These are phyloP conservation scores for Babesia gibsoni DNA, from an alignment of 169 alveolate species.

Conservation along the genomic window DNA sequence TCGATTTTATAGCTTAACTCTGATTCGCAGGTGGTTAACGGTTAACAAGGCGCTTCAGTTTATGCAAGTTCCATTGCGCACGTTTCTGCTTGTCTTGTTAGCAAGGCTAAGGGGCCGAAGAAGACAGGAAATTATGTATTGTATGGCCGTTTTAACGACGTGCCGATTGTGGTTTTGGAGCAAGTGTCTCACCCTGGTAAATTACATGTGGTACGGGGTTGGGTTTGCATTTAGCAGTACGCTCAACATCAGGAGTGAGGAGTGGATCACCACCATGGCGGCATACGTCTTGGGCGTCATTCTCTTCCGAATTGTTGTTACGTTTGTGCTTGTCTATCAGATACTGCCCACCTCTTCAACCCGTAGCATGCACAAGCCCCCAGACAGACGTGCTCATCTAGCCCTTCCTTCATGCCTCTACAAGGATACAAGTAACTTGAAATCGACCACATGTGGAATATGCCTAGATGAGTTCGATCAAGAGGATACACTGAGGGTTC, in stretches of 20 bases:
- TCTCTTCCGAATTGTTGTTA: slow-evolving; percentile 32
- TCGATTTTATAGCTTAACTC: not conserved
- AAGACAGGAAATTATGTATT: slow-evolving; percentile 53
- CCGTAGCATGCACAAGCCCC: slow-evolving; percentile 31
- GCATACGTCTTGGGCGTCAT: slow-evolving; percentile 26
- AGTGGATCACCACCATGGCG: slow-evolving; percentile 17
- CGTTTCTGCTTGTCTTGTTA: slow-evolving; percentile 1
- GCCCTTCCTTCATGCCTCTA: slow-evolving; percentile 43
- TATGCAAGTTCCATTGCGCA: slow-evolving; percentile 30
- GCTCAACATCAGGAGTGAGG: slow-evolving; percentile 6
- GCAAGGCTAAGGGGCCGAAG: not conserved
- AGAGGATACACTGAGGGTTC: slow-evolving; percentile 60
- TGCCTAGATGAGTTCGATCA: slow-evolving; percentile 68
- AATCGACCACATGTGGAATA: slow-evolving; percentile 66
- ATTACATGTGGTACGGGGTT: slow-evolving; percentile 69
- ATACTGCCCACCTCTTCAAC: slow-evolving; percentile 36
- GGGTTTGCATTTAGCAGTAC: slow-evolving; percentile 44
- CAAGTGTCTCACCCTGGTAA: slow-evolving; percentile 59
- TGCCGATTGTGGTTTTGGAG: slow-evolving; percentile 70
- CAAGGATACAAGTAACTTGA: slow-evolving; percentile 36
- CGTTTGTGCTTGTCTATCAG: slow-evolving; percentile 25
- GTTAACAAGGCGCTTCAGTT: slow-evolving; percentile 31
- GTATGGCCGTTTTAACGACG: slow-evolving; percentile 63
- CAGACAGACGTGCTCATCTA: slow-evolving; percentile 22
- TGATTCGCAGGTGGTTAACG: slow-evolving; percentile 44